Conservation (phyloP, 2,329 filamentous ascomycete genomes). For the Tolypocladium capitatum region DNA sequence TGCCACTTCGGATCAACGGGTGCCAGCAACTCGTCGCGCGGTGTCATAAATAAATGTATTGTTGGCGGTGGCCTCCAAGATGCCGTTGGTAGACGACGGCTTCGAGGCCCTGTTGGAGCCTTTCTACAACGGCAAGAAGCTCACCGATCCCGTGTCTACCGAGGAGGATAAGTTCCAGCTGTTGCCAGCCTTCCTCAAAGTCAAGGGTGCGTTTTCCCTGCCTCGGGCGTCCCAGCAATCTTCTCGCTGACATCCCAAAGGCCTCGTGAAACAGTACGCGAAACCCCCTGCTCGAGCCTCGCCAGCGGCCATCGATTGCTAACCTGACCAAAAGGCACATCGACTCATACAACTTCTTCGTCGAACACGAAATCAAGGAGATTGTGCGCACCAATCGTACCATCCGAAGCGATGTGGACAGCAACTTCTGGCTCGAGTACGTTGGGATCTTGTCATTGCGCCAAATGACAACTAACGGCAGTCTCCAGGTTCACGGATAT, state of each 20-base stretch:
- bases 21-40: neutral
- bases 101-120: slow-evolving; percentile 55
- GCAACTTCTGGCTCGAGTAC: slow-evolving; percentile 75
- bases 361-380: slow-evolving; percentile 91
- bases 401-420: slow-evolving; percentile 84
- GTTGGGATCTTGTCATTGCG: slow-evolving; percentile 3
- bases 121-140: slow-evolving; percentile 55
- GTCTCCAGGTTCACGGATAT: slow-evolving; percentile 63
- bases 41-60: slow-evolving; percentile 13
- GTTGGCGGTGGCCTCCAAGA: slow-evolving; percentile 22
- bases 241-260: slow-evolving; percentile 12
- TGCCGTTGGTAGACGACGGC: slow-evolving; percentile 46
- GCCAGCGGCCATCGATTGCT: neutral
- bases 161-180: slow-evolving; percentile 91
- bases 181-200: slow-evolving; percentile 91
- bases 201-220: slow-evolving; percentile 50
- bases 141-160: slow-evolving; percentile 51
- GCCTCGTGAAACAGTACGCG: slow-evolving; percentile 73
- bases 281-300: neutral
- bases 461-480: slow-evolving; percentile 1
- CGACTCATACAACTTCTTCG: slow-evolving; percentile 97
- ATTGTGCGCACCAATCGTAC: slow-evolving; percentile 85
- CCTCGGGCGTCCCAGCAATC: neutral
- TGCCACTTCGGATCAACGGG: neutral
- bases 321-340: slow-evolving; percentile 46